Conservation (phyloP, 495 filamentous ascomycete species). For the Xylaria telfairii region DNA sequence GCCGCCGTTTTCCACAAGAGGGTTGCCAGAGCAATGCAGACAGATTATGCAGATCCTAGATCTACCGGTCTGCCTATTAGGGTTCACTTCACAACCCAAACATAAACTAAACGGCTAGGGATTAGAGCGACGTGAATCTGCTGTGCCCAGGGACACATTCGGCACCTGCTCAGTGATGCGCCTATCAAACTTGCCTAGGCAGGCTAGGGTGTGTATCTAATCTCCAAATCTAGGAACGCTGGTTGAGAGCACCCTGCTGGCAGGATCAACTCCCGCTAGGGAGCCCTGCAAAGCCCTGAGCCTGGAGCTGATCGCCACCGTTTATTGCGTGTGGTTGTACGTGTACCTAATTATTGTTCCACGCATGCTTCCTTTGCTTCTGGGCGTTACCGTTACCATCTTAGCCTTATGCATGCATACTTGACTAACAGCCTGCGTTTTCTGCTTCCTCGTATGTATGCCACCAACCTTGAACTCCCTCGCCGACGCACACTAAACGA, state of each 20-base stretch:
- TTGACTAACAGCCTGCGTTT: neutral
- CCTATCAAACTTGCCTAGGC: neutral
- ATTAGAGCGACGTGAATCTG: slow-evolving; percentile 9
- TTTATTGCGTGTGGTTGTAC: neutral
- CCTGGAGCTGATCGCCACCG: slow-evolving; percentile 17
- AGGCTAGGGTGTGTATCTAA: neutral
- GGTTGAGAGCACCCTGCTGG: neutral
- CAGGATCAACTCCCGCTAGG: slow-evolving; percentile 17
- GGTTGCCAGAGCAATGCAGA: neutral
- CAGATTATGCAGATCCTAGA: neutral
- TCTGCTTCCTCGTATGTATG: too few species aligned
- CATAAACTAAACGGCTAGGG: neutral
- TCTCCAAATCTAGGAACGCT: slow-evolving; percentile 2
- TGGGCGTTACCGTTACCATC: neutral
- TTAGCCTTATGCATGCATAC: neutral
- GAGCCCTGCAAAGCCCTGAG: neutral
- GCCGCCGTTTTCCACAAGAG: neutral
- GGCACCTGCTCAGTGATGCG: slow-evolving; percentile 3
- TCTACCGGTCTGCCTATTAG: too few species aligned
- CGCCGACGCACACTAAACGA: neutral
- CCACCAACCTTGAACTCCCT: neutral
- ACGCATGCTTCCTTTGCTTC: slow-evolving; percentile 10
- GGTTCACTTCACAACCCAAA: neutral
- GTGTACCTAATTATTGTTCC: slow-evolving; percentile 8
- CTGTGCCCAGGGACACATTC: slow-evolving; percentile 4